Evolutionary conservation across 1,284 basidiomycete genomes (phyloP), one percentile per base, ranked within the genome.

Genomic region (Ganoderma sp.): DNA sequence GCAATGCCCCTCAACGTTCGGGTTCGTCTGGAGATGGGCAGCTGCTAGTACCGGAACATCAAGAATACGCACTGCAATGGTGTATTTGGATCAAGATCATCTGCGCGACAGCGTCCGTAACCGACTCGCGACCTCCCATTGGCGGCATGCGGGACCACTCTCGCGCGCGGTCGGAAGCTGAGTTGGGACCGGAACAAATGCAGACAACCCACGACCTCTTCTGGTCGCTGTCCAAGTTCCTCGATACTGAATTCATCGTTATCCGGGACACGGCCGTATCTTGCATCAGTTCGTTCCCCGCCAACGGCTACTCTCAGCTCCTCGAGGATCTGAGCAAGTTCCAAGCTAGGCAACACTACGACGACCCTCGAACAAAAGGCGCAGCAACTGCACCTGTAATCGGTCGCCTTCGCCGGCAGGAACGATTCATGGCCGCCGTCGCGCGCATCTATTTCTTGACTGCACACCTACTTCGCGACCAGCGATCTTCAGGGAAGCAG

Each of bases 381-480:
- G 78, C 78, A 25, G 74, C 79, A 3, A 74, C 81, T 12, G 58
- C 67, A 19, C 78, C 85, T 5, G 78, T 79, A 7, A 77, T 82
- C 19, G 87, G 88, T 39, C 87, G 91, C 6, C 87, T 84, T 63
- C 87, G 92, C 57, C 85, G 91, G 59, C 92, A 95, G 73, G 93
- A 93, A 71, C 88, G 93, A 17, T 84, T 97, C 52, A 93, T 94
- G 79, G 94, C 94, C 0, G 92, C 95, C 15, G 90, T 97, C n/a
- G 94, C 93, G 8, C 90, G 94, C 58, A 96, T 97, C 41, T 96
- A 97, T 77, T 90, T 90, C 75, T 85, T 97, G 39, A 96, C 96
- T 0, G 90, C 96, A 1, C 90, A 90, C 63, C 85, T 91, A 54
- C 83, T 97, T 61, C 89, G 91, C 68, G 86, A 92, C 64, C 88